Evolutionary conservation across 2,329 filamentous ascomycete genomes (phyloP), one percentile per base, ranked within the genome.

Genomic region (Periconia macrospinosa): DNA sequence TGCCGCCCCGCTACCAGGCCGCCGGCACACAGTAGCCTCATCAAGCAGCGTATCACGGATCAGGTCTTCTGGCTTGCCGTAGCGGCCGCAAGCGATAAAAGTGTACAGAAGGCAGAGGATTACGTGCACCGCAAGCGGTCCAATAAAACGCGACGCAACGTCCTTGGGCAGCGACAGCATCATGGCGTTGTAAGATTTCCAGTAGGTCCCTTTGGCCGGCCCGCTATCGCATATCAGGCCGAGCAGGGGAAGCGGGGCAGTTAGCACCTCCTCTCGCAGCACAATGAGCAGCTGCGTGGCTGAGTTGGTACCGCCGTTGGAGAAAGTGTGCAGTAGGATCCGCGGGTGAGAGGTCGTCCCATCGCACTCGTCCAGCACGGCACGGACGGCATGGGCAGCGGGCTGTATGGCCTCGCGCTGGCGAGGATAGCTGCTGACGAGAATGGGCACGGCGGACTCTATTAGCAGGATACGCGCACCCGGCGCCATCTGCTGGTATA

Each of bases 181-280:
- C 43, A 58, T 54, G 18, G 45, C 48, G 3, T 50, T 30, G 53
- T 54, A 55, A 15, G 14, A 69, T 71, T 66, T 61, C 37, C 18
- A 13, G 35, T 58, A 60, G 13, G 27, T 44, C 9, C 51, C 57
- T 17, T 30, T 27, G 1, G 57, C 52, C 1, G 51, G 54, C 0
- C 41, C 49, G 15, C 44, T 54, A 27, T 61, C 59, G 30, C 40
- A 50, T 1, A 60, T 49, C 6, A 59, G 30, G 2, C 57, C 59
- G 14, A 45, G 23, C 15, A 63, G n/a, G 2, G 60, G 59, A 2
- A 57, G 13, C 6, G 59, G 43, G 2, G 19, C 14, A 13, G 20
- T 30, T 5, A 27, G 23, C 0, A 30, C 17, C 2, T 55, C 18
- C 3, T 35, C 3, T 2, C 42, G 45, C 1, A 60, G 30, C 1